A percentile compares a stretch with the other conserved stretches of the same genome.
Conservation (phyloP, 768 basidiomycete genomes). For the Pseudohyphozyma bogoriensis region DNA sequence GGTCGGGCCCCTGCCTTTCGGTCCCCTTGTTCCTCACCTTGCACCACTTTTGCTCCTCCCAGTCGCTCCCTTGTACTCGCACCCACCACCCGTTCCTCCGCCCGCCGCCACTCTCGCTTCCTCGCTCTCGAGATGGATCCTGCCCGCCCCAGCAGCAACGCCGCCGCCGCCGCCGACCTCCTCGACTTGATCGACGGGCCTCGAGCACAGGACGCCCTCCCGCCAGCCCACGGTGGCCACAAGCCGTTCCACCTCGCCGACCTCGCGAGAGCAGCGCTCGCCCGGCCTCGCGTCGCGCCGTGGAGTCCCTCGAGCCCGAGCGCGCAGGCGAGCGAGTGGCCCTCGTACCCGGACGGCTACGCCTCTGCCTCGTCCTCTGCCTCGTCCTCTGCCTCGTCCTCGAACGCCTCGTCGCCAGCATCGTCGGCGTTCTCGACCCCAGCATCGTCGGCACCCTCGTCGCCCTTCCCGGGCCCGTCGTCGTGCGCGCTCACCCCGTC, state of each 20-base stretch:
- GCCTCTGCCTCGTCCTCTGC: background rate
- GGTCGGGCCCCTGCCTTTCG: too few species aligned
- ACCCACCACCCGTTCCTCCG: too few species aligned
- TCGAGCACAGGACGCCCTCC: too few species aligned
- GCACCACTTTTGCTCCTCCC: too few species aligned
- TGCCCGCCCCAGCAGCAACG: too few species aligned
- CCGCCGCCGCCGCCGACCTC: too few species aligned
- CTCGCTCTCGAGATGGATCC: too few species aligned
- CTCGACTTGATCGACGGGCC: too few species aligned
- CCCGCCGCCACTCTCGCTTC: too few species aligned
- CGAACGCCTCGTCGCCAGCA: conserved; percentile 9
- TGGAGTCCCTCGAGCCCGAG: conserved; percentile 11
- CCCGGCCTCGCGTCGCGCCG: conserved; percentile 17
- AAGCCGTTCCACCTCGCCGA: conserved; percentile 25
- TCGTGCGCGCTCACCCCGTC: conserved; percentile 30
- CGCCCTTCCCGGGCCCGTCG: conserved; percentile 18
- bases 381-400: background rate
- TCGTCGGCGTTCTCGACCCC: conserved; percentile 28
- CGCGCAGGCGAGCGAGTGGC: background rate
- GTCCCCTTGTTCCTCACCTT: too few species aligned
- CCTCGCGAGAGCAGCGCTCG: conserved; percentile 15
- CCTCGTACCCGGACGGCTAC: background rate
- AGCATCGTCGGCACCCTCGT: conserved; percentile 14
- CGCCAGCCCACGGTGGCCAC: too few species aligned
- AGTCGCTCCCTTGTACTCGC: too few species aligned